Base-by-base conservation (phyloP, 352 stramenopile species). In the Nothophytophthora sp. region DNA sequence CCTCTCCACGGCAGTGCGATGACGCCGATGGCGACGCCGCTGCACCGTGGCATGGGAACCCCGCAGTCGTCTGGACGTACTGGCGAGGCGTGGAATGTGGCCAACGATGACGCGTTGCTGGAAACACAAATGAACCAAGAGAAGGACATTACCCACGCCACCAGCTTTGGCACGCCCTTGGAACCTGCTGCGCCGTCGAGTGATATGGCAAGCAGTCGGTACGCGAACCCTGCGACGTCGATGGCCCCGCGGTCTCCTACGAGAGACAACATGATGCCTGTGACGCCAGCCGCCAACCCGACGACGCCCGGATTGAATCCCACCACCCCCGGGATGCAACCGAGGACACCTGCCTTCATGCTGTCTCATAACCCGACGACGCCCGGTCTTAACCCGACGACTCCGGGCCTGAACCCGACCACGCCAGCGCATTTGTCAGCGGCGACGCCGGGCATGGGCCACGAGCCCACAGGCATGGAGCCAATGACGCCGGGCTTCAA, bases 91-190 rank as follows among this genome's bases (percentile, higher is more conserved):
- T 95, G 86, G 86, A 93, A 92, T 56, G 78, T 91, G 53, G 80
- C 81, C 7, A 95, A 95, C 65, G 86, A 95, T 53, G 86, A 95
- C 37, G 81, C 81, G 8, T 41, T 95, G 23, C 55, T 95, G 11
- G 86, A 95, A 49, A 91, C 83, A 6, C 84, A 95, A 23, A 82
- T 94, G 73, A 93, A 93, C 54, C 86, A 95, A 48, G 86, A 95
- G 53, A 92, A 92, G 56, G 86, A 95, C 55, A 92, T 95, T 59
- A 91, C 86, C 18, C 86, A 95, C 47, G 86, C 86, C 22, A 92
- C 81, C 15, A 95, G 73, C 55, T 95, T 95, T 39, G 86, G 86
- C 8, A 86, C 83, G 15, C 86, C 86, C 12, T 50, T 95, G 43
- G 86, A 94, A 43, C 86, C 83, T 8, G 78, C 83, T 34, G 80